These are phyloP conservation scores for Saccharomyces hybrid DNA, from an alignment of 1,139 yeast species.

Conservation along the genomic window DNA sequence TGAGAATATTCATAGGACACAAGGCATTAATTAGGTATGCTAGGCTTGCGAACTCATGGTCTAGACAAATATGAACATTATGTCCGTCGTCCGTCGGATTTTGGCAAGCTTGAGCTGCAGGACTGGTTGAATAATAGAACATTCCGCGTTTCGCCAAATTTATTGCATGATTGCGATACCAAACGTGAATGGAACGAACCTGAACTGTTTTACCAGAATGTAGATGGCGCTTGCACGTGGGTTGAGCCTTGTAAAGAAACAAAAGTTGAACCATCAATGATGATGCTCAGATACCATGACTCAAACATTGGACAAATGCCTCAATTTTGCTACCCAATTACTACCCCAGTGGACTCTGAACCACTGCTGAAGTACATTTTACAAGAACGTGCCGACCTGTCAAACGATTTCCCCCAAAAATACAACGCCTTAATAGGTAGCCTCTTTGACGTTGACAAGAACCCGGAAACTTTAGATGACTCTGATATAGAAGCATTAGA, in stretches of 20 bases:
- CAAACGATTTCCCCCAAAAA: neutral
- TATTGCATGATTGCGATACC: neutral
- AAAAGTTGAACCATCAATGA: neutral
- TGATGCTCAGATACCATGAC: neutral
- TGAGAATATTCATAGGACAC: no score
- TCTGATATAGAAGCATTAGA: constrained; percentile 16
- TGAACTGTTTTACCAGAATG: neutral
- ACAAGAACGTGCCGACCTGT: neutral
- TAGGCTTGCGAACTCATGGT: neutral
- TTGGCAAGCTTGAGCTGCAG: neutral
- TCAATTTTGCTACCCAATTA: neutral
- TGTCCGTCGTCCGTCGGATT: neutral
- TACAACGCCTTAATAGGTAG: neutral
- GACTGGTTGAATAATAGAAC: neutral
- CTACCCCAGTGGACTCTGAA: neutral
- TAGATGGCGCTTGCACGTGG: neutral
- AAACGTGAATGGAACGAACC: neutral
- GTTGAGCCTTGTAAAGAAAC: neutral
- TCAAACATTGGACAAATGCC: neutral
- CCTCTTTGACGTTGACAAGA: constrained; percentile 1
- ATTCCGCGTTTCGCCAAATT: neutral
- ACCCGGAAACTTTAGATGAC: constrained; percentile 17
- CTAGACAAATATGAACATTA: neutral
- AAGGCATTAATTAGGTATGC: neutral
- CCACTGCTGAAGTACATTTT: neutral